Evolutionary conservation across 2,329 filamentous ascomycete genomes (phyloP).

Genomic region (Penicillium sp.): DNA sequence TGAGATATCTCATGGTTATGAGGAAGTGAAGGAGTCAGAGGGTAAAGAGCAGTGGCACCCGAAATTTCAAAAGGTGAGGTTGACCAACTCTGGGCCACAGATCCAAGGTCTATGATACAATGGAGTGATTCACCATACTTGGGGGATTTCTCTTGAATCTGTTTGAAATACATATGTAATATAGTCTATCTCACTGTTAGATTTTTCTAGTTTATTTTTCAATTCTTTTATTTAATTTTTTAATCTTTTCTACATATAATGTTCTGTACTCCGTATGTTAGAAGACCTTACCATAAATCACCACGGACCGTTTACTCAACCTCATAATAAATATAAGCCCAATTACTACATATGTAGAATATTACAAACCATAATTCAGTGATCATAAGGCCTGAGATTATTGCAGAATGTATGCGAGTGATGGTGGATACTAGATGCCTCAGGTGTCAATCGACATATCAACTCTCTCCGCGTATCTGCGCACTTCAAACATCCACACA

Average conservation of each 20-base stretch:
- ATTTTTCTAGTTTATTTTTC: background rate
- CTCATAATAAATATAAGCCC: background rate
- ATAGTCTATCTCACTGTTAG: background rate
- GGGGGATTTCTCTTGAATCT: background rate
- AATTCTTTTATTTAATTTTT: background rate
- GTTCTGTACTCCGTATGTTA: too few species aligned
- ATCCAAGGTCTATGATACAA: background rate
- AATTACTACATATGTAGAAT: too few species aligned
- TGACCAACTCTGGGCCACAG: background rate
- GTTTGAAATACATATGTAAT: background rate
- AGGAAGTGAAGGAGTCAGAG: background rate
- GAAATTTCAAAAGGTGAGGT: constrained; percentile 6
- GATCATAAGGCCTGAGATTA: background rate
- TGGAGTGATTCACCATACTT: background rate
- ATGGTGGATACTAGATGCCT: constrained; percentile 16
- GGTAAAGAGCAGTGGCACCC: background rate
- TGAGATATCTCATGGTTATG: background rate
- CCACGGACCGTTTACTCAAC: too few species aligned
- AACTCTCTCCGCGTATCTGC: constrained; percentile 11
- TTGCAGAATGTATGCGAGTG: background rate
- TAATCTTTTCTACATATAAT: background rate
- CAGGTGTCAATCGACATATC: constrained; percentile 23
- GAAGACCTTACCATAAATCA: background rate
- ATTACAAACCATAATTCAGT: background rate
- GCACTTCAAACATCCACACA: background rate